phyloP scores from a whole-genome alignment of 768 basidiomycete genomes.

The Pleurotus ostreatus region DNA sequence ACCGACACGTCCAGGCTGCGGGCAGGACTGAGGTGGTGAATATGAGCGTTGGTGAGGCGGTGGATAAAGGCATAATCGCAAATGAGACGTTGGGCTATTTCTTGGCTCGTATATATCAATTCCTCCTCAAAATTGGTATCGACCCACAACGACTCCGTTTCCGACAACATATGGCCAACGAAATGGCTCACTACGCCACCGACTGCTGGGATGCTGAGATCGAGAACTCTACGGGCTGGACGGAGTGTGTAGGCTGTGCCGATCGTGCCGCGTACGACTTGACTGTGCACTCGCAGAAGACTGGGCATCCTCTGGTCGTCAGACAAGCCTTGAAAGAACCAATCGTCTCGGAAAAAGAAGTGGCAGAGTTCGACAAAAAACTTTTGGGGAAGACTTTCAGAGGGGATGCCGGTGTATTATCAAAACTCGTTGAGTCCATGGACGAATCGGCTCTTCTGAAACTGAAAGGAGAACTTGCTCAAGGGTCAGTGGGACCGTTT shows the following conservation, averaged over 20 bases:
- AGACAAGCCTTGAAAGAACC: slow-evolving; percentile 84
- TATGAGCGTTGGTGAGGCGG: slow-evolving; percentile 87
- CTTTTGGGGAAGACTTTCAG: slow-evolving; percentile 85
- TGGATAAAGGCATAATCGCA: slow-evolving; percentile 80
- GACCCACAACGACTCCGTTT: slow-evolving; percentile 80
- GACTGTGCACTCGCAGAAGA: slow-evolving; percentile 80
- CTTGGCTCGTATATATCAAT: slow-evolving; percentile 86
- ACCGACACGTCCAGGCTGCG: slow-evolving; percentile 76
- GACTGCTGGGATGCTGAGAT: slow-evolving; percentile 99
- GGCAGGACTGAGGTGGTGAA: slow-evolving; percentile 62
- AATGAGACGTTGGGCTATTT: slow-evolving; percentile 99
- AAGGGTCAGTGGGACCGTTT: slow-evolving; percentile 50
- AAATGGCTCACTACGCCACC: slow-evolving; percentile 99
- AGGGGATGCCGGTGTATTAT: slow-evolving; percentile 67
- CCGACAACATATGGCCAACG: slow-evolving; percentile 97
- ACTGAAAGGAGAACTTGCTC: slow-evolving; percentile 66
- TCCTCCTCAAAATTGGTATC: slow-evolving; percentile 89
- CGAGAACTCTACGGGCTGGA: slow-evolving; percentile 87
- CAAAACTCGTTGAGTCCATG: slow-evolving; percentile 61
- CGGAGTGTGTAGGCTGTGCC: slow-evolving; percentile 98
- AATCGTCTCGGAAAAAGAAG: slow-evolving; percentile 73
- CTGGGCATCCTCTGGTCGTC: slow-evolving; percentile 83
- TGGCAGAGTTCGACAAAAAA: slow-evolving; percentile 85
- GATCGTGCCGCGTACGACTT: slow-evolving; percentile 97
- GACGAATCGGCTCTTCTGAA: slow-evolving; percentile 60